A percentile compares a stretch with the other conserved stretches of the same genome.
Evolutionary conservation across 2,329 filamentous ascomycete genomes (phyloP).

Genomic region (Diplodia seriata): DNA sequence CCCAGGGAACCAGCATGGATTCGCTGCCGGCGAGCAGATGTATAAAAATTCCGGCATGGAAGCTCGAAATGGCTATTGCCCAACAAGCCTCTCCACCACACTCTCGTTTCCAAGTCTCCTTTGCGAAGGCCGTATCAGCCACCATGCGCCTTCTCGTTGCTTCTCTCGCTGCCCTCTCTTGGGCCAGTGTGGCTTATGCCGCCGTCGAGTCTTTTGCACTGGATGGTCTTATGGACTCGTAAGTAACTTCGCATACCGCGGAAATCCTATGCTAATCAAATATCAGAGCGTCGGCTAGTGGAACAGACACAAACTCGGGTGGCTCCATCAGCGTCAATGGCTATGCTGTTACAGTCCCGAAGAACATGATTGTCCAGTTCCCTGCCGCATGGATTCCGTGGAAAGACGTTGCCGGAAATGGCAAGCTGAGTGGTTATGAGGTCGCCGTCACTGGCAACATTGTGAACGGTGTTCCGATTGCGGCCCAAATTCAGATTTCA

Average conservation of each 20-base stretch:
- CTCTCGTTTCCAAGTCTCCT: neutral
- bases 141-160: constrained; percentile 7
- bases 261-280: neutral
- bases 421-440: constrained; percentile 10
- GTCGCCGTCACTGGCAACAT: constrained; percentile 50
- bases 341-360: constrained; percentile 55
- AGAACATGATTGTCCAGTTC: constrained; percentile 60
- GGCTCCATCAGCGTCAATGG: constrained; percentile 56
- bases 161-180: neutral
- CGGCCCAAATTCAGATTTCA: constrained; percentile 49
- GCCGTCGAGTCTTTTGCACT: constrained; percentile 38
- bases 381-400: constrained; percentile 57
- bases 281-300: constrained; percentile 32
- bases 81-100: neutral
- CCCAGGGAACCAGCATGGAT: neutral
- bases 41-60: neutral
- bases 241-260: constrained; percentile 18
- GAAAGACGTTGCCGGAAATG: constrained; percentile 40
- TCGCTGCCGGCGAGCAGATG: neutral
- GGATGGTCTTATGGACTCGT: constrained; percentile 43
- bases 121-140: neutral
- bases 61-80: neutral
- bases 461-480: constrained; percentile 47
- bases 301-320: constrained; percentile 52
- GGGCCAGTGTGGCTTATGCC: neutral